Base-by-base conservation (phyloP, 2,329 filamentous ascomycete genomes). In the Hymenoscyphus infarciens region DNA sequence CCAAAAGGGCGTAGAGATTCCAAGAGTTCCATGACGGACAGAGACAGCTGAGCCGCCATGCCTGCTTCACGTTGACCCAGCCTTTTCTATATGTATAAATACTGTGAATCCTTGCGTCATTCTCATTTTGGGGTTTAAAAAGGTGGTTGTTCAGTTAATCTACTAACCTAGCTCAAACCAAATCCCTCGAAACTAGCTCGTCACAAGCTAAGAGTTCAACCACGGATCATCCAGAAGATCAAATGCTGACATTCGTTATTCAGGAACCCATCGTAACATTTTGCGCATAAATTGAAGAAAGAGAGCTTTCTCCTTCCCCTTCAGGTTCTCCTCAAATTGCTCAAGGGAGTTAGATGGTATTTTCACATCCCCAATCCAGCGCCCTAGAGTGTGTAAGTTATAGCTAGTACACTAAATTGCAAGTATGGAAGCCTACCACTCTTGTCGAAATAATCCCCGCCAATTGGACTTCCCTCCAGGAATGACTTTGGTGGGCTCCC, bases 251-350 rank as follows among this genome's bases (percentile, higher is more conserved):
- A 63, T 67, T 55, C 75, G 68, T 45, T 74, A 62, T 59, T 73
- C 74, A n/a, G 73, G 75, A n/a, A 69, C 55, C 75, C 73, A 76
- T 39, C 62, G 64, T 2, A 77, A 56, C 74, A 76, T 77, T 27
- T 67, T 66, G 5, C 53, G 56, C 7, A 73, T 59, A 58, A 76
- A 74, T 13, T 67, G 59, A 5, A 76, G 60, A 56, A 76, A 77
- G 1, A 68, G 53, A 22, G 53, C 31, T 57, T 73, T 74, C 25
- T 77, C 72, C 13, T 72, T 65, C 6, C 68, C 71, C 38, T 68
- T 31, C 4, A 75, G 54, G 25, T 71, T 74, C 57, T 63, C 63
- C 55, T 64, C 63, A 22, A 59, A 29, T 13, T 62, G 19, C 25
- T 66, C 64, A 19, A 65, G 58, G 10, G 33, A 35, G 33, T 35